A percentile compares a stretch with the other conserved stretches of the same genome.
phyloP scores from a whole-genome alignment of 495 filamentous ascomycete species.

The Haplographium delicatum region DNA sequence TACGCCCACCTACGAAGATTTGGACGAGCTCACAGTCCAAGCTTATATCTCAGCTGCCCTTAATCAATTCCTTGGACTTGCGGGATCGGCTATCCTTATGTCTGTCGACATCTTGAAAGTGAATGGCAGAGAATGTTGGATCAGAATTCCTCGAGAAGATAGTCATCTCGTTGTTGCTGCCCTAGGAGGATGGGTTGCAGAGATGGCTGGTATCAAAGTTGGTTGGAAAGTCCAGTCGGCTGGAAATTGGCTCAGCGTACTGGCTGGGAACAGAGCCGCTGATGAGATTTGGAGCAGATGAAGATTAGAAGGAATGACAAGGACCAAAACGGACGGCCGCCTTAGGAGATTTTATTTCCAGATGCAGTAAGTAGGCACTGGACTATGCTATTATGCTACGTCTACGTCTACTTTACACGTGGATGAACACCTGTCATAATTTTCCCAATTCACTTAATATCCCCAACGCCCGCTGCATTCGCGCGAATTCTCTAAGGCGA shows the following conservation, averaged over 20 bases:
- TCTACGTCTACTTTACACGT: constrained; percentile 5
- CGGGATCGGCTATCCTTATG: constrained; percentile 71
- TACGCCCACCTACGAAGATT: background rate
- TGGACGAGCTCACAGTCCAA: constrained; percentile 72
- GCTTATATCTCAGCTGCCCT: constrained; percentile 69
- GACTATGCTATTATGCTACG: background rate
- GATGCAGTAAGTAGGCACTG: background rate
- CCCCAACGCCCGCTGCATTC: constrained; percentile 12
- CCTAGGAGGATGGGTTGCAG: constrained; percentile 54
- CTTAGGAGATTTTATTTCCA: background rate
- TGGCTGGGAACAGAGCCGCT: constrained; percentile 9
- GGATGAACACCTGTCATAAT: background rate
- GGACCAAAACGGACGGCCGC: background rate
- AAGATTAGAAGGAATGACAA: background rate
- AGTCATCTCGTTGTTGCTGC: constrained; percentile 60
- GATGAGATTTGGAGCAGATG: constrained; percentile 18
- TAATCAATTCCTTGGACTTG: constrained; percentile 72
- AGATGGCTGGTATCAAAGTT: constrained; percentile 32
- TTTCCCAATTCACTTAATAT: constrained; percentile 1
- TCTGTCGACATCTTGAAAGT: constrained; percentile 75
- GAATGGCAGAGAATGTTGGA: constrained; percentile 54
- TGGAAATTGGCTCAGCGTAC: constrained; percentile 46
- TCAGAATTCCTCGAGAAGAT: constrained; percentile 70
- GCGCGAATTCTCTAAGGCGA: background rate
- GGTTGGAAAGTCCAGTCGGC: constrained; percentile 55